A percentile compares a stretch with the other conserved stretches of the same genome.
Evolutionary conservation across 371 early-diverging fungal species (phyloP).

Genomic region (Lichtheimia corymbifera): DNA sequence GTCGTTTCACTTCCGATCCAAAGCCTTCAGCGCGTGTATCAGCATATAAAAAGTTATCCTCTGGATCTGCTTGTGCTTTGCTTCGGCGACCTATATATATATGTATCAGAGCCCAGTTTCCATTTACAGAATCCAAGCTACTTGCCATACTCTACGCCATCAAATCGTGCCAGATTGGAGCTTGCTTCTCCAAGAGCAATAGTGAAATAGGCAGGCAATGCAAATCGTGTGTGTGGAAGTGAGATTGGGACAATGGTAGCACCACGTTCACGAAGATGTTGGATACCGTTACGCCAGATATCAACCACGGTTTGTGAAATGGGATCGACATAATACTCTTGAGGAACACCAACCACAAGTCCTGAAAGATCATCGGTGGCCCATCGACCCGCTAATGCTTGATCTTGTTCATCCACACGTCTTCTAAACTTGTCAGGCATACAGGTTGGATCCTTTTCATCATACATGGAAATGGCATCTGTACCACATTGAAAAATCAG

Average conservation of each 20-base stretch:
- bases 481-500: not conserved
- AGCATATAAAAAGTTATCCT: constrained; percentile 53
- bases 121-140: not conserved
- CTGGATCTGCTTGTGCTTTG: constrained; percentile 16
- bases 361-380: constrained; percentile 45
- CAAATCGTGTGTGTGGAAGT: constrained; percentile 68
- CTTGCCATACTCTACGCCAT: constrained; percentile 85
- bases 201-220: constrained; percentile 87
- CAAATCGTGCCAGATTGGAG: constrained; percentile 87
- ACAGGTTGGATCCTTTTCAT: constrained; percentile 64
- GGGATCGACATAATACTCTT: constrained; percentile 79
- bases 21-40: constrained; percentile 70
- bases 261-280: constrained; percentile 56
- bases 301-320: constrained; percentile 51
- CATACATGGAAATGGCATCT: constrained; percentile 62
- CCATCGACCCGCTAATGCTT: constrained; percentile 20
- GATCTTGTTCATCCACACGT: constrained; percentile 28
- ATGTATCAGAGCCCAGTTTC: too few species aligned
- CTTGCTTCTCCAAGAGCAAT: constrained; percentile 91
- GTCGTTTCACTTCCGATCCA: constrained; percentile 80
- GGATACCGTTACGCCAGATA: constrained; percentile 68
- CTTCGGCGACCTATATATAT: constrained; percentile 40
- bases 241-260: constrained; percentile 73
- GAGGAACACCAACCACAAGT: constrained; percentile 74
- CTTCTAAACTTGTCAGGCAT: constrained; percentile 33